Conservation (phyloP, 208 protist species). For the Spongospora subterranea region DNA sequence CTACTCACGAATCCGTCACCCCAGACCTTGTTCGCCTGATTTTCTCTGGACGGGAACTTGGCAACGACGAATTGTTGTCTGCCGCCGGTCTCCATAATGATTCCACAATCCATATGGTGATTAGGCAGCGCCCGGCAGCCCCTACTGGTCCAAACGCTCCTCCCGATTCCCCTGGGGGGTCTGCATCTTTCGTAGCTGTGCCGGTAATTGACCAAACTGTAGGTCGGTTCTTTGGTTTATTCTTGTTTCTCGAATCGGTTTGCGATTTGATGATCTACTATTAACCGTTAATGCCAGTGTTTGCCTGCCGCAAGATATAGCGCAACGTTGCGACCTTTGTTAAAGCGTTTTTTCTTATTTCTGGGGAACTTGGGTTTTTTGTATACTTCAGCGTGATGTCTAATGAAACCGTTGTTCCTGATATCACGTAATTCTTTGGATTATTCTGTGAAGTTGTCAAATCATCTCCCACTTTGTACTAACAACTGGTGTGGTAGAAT, state of each 20-base stretch:
- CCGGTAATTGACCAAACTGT: background rate
- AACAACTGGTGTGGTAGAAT: background rate
- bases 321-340: no score
- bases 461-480: background rate
- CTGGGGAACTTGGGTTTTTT: no score
- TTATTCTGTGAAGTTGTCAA: no score
- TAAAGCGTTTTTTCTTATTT: no score
- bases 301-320: no score
- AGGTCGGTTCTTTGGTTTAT: background rate
- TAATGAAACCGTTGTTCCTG: no score
- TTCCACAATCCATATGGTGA: constrained; percentile 22
- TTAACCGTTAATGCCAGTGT: no score
- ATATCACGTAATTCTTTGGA: no score
- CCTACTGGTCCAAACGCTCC: background rate
- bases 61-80: background rate
- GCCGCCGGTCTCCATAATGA: background rate
- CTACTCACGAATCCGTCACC: background rate
- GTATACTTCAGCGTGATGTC: no score
- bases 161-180: background rate
- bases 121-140: background rate
- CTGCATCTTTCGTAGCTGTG: background rate
- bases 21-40: background rate
- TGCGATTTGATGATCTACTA: background rate
- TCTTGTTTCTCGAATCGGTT: background rate
- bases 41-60: constrained; percentile 18